phyloP scores from a whole-genome alignment of 2,329 filamentous ascomycete genomes.

The Penicillium nordicum region DNA sequence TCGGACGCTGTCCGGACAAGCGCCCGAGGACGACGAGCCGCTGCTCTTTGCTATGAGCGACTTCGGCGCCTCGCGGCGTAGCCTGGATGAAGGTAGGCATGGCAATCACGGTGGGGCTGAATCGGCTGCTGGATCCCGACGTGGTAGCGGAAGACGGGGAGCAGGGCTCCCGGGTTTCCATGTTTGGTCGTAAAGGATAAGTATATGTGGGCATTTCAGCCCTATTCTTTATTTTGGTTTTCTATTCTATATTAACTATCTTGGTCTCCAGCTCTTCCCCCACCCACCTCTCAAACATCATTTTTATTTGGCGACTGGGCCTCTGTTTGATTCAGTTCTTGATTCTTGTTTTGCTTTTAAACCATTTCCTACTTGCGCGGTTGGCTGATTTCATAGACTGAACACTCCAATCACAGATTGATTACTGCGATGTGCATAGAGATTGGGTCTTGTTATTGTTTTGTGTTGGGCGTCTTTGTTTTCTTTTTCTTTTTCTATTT shows the following conservation, averaged over 20 bases:
- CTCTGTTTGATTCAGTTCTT: constrained; percentile 1
- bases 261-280: background rate
- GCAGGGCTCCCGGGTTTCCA: constrained; percentile 34
- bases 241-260: background rate
- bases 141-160: constrained; percentile 37
- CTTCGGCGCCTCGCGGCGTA: constrained; percentile 42
- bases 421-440: constrained; percentile 20
- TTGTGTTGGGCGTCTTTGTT: background rate
- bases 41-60: constrained; percentile 48
- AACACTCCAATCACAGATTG: constrained; percentile 8
- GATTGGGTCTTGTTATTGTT: constrained; percentile 5
- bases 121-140: constrained; percentile 29
- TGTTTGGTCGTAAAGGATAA: constrained; percentile 28
- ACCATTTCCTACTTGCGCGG: constrained; percentile 6
- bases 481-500: background rate
- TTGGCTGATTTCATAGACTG: constrained; percentile 21
- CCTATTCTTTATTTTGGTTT: background rate
- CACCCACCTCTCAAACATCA: background rate
- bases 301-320: background rate
- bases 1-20: constrained; percentile 30
- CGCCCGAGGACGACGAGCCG: constrained; percentile 44
- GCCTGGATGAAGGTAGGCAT: constrained; percentile 41
- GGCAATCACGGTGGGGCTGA: constrained; percentile 32
- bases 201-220: background rate
- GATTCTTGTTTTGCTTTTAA: constrained; percentile 4